Evolutionary conservation across 2,329 filamentous ascomycete genomes (phyloP).

Genomic region (Fusarium concolor): DNA sequence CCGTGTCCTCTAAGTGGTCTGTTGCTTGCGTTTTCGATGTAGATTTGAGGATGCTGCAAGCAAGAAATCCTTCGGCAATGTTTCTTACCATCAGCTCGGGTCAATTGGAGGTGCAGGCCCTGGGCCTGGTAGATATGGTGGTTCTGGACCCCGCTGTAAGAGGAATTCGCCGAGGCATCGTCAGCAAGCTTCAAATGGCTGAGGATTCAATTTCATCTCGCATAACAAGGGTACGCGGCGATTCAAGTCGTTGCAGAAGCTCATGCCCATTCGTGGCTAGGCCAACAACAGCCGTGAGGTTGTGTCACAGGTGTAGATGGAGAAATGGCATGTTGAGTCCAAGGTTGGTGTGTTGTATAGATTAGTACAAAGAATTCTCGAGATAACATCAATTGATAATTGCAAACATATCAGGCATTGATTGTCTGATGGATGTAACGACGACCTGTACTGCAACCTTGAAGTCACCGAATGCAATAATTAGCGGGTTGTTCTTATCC

Average conservation of each 20-base stretch:
- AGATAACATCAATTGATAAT: slow-evolving; percentile 1
- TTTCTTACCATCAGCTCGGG: slow-evolving; percentile 35
- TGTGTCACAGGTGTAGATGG: slow-evolving; percentile 9
- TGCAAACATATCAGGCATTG: slow-evolving; percentile 4
- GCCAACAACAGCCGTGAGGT: background rate
- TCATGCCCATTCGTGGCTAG: slow-evolving; percentile 7
- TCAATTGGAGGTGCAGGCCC: slow-evolving; percentile 27
- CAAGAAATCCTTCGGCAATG: slow-evolving; percentile 22
- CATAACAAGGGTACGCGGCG: slow-evolving; percentile 8
- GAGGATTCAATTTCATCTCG: slow-evolving; percentile 18
- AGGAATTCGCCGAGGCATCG: slow-evolving; percentile 20
- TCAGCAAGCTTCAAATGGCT: slow-evolving; percentile 1
- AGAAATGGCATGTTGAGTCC: slow-evolving; percentile 3
- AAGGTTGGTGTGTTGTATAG: slow-evolving; percentile 5
- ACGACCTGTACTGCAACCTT: slow-evolving; percentile 14
- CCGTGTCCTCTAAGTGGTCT: slow-evolving; percentile 20
- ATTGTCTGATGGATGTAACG: slow-evolving; percentile 10
- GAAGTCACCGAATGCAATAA: slow-evolving; percentile 9
- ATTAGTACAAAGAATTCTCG: slow-evolving; percentile 1
- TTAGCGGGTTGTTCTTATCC: slow-evolving; percentile 19
- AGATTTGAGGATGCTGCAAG: slow-evolving; percentile 12
- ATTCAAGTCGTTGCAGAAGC: slow-evolving; percentile 11
- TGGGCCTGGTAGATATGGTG: background rate
- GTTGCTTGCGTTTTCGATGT: slow-evolving; percentile 6
- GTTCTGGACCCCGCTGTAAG: slow-evolving; percentile 3